Base-by-base conservation (phyloP, 2,329 filamentous ascomycete species). In the Hymenotorrendiella dingleyae region DNA sequence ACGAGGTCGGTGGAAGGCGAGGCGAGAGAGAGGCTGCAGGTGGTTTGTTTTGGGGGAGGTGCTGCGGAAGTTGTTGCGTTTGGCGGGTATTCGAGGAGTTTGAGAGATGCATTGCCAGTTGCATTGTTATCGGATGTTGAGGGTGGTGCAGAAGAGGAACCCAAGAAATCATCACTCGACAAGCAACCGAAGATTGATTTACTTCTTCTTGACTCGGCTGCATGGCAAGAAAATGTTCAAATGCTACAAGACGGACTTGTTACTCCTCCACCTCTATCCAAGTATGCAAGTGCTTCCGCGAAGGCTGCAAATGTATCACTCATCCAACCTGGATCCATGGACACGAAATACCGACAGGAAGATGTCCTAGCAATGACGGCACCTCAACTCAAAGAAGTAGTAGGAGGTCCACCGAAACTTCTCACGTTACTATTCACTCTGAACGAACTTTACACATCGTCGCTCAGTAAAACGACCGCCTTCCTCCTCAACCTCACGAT, bases 391-490 rank as follows among this genome's bases (percentile, higher is more conserved):
- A 38, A 36, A 21, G 29, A 47, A 12, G 30, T 60, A 7, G 36
- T 56, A 14, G 58, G 56, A 4, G 43, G 48, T 1, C 53, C 66
- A 26, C 68, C 74, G 8, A 53, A 73, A 3, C 65, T 96, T 1
- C 70, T 94, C 11, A 95, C 90, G 0, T 67, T 97, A 10, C 78
- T 97, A 66, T 98, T 97, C 70, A 96, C 91, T 0, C 75, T 97
- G 35, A 97, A 97, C 63, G 93, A 98, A 66, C 79, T 98, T 0
- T 97, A 96, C 68, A 84, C 86, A 0, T 71, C 78, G 0, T 87
- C 82, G 1, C 70, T 80, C 36, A 71, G 80, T 2, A 78, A 80
- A 53, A 88, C 91, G 0, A 94, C 91, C 0, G 69, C 71, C 3
- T 82, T 97, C 51, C 71, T 98, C 0, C 72, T 88, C 4, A 69